These are phyloP conservation scores for Blastomyces parvus DNA, from an alignment of 2,329 filamentous ascomycete genomes.

Conservation along the genomic window DNA sequence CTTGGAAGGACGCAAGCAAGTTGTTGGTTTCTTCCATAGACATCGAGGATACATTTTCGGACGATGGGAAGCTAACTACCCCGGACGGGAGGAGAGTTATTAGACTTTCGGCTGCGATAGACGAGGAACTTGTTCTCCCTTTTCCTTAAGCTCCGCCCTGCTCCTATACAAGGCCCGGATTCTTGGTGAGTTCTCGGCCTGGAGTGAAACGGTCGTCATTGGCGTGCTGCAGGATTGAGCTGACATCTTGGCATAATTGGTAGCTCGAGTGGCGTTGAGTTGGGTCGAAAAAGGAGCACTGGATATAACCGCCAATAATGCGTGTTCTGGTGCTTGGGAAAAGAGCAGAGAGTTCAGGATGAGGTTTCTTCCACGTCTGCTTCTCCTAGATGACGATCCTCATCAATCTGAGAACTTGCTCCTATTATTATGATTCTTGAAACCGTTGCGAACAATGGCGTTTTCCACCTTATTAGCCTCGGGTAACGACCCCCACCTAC, in stretches of 20 bases:
- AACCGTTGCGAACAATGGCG: not conserved
- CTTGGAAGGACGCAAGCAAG: not conserved
- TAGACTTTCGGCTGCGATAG: not conserved
- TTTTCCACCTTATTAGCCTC: not conserved
- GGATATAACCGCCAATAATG: too few species aligned
- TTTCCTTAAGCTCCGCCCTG: not conserved
- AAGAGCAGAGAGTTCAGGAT: too few species aligned
- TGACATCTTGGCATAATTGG: too few species aligned
- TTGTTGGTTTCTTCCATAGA: not conserved
- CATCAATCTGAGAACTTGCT: too few species aligned
- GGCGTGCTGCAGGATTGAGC: too few species aligned
- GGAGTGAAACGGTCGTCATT: not conserved
- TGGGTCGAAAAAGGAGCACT: too few species aligned
- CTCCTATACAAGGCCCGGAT: not conserved
- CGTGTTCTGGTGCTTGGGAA: too few species aligned
- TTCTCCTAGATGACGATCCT: too few species aligned
- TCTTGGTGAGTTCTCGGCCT: not conserved
- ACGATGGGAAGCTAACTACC: not conserved
- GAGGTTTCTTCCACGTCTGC: too few species aligned
- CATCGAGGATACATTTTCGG: not conserved
- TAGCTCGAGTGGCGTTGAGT: too few species aligned
- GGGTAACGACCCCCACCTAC: not conserved
- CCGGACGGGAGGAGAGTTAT: not conserved
- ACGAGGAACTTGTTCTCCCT: not conserved
- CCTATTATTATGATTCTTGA: not conserved